Evolutionary conservation across 2,329 filamentous ascomycete species (phyloP).

Genomic region (Ophiostoma piceae): DNA sequence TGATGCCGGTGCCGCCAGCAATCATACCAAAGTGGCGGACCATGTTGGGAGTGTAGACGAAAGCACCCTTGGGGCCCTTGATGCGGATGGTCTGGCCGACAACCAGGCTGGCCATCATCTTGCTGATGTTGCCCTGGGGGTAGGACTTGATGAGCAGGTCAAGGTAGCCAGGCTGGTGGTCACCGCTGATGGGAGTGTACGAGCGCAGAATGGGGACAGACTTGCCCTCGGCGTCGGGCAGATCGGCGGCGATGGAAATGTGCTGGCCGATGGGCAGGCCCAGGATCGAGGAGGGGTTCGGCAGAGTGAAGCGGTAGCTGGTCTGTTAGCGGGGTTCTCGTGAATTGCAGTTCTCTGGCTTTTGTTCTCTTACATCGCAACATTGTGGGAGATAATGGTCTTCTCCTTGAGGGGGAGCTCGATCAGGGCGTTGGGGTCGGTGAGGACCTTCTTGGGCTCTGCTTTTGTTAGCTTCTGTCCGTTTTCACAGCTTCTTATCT

Average conservation of each 20-base stretch:
- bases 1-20: constrained; percentile 94
- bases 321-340: not conserved
- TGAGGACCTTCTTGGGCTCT: constrained; percentile 74
- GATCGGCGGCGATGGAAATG: constrained; percentile 85
- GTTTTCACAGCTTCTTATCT: too few species aligned
- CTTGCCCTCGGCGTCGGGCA: constrained; percentile 61
- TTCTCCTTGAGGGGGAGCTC: constrained; percentile 92
- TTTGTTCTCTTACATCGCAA: constrained; percentile 65
- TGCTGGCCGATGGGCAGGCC: constrained; percentile 98
- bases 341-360: not conserved
- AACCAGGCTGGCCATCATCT: constrained; percentile 75
- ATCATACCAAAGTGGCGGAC: constrained; percentile 96
- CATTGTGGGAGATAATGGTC: constrained; percentile 94
- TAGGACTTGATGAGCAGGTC: constrained; percentile 98
- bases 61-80: constrained; percentile 91
- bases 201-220: constrained; percentile 82
- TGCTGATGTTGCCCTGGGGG: constrained; percentile 94
- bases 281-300: constrained; percentile 70
- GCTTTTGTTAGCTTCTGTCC: constrained; percentile 12
- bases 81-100: constrained; percentile 87
- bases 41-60: constrained; percentile 97
- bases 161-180: constrained; percentile 84
- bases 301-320: constrained; percentile 85
- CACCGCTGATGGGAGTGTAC: constrained; percentile 87
- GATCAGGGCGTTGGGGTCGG: constrained; percentile 74